Conservation (phyloP, 768 basidiomycete species). For the Phlegmacium glaucopus region DNA sequence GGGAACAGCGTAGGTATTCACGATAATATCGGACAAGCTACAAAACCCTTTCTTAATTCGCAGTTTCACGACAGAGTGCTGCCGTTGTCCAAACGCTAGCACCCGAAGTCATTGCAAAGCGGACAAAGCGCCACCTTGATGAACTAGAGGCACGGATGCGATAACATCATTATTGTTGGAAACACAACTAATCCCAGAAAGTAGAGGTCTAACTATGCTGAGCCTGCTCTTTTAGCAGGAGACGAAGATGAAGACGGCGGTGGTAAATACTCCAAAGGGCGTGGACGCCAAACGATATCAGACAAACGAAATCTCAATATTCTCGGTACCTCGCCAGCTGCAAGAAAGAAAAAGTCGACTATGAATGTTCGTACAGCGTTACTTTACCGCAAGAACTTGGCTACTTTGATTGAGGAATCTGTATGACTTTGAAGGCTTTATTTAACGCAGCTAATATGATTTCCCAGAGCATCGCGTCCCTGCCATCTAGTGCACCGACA, state of each 20-base stretch:
- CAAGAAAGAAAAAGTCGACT: conserved; percentile 73
- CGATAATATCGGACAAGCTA: neutral
- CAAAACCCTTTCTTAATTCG: conserved; percentile 1
- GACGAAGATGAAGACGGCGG: conserved; percentile 47
- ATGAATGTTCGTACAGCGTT: conserved; percentile 80
- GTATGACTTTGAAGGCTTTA: conserved; percentile 41
- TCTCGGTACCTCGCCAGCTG: conserved; percentile 44
- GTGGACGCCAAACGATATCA: conserved; percentile 75
- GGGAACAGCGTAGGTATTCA: conserved; percentile 43
- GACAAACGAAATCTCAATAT: conserved; percentile 64
- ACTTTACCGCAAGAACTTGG: conserved; percentile 78
- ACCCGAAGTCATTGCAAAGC: conserved; percentile 68
- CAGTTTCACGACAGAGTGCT: conserved; percentile 51
- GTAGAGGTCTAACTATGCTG: conserved; percentile 78
- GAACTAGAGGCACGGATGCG: conserved; percentile 67
- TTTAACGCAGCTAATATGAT: neutral
- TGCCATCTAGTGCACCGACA: conserved; percentile 52
- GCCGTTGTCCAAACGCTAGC: conserved; percentile 41
- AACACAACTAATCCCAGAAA: conserved; percentile 8
- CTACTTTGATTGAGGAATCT: conserved; percentile 73
- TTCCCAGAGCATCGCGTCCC: conserved; percentile 52
- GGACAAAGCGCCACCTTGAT: conserved; percentile 74
- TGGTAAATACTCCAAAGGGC: conserved; percentile 52
- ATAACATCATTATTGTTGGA: conserved; percentile 2
- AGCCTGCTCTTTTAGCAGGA: conserved; percentile 43